Evolutionary conservation across 148 eudicot genomes (phyloP).

Genomic region (Euryodendron excelsum): DNA sequence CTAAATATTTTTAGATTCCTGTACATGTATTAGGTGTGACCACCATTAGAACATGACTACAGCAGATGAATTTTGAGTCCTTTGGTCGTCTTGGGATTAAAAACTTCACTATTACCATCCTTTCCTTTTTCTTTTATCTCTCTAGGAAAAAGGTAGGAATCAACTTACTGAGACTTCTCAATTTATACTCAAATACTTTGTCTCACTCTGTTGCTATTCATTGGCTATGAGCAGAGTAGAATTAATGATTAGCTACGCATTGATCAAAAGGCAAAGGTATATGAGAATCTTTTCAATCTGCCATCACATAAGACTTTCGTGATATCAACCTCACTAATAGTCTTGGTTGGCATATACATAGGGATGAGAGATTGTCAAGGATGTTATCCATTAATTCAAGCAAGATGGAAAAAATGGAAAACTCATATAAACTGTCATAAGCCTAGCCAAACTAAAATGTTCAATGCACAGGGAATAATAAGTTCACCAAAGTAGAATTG

Average conservation of each 20-base stretch:
- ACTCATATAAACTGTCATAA: neutral
- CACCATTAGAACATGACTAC: neutral
- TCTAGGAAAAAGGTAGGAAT: neutral
- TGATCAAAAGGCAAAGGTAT: neutral
- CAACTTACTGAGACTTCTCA: neutral
- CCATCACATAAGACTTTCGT: neutral
- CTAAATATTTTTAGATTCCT: neutral
- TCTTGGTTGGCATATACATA: neutral
- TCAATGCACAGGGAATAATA: neutral
- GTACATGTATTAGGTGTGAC: neutral
- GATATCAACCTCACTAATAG: neutral
- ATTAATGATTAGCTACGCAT: neutral
- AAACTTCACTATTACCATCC: neutral
- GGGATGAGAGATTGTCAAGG: neutral
- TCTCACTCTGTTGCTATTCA: neutral
- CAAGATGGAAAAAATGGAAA: neutral
- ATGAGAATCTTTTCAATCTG: neutral
- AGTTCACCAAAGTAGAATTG: neutral
- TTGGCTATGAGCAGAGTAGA: neutral
- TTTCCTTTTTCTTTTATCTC: neutral
- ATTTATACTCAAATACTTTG: too few species aligned
- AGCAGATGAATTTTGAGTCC: neutral
- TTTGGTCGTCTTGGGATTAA: neutral
- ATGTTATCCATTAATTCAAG: neutral
- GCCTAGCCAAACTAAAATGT: neutral